Base-by-base conservation (phyloP, 305 asterid genomes). In the Fraxinus floribunda region DNA sequence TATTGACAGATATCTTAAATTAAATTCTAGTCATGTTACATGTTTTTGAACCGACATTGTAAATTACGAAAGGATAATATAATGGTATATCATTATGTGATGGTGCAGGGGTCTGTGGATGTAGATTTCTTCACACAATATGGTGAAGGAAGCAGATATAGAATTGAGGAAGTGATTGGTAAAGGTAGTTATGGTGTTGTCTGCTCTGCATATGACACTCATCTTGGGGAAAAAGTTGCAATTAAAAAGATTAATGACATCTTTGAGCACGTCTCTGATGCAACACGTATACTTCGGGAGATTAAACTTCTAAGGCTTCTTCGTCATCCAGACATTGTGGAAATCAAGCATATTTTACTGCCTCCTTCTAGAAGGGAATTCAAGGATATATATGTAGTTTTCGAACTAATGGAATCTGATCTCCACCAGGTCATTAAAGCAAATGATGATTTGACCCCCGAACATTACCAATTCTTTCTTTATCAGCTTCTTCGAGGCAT, bases 101-200 rank as follows among this genome's bases (percentile, higher is more conserved):
- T 82, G 20, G 55, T 85, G 89, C 97, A 95, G 98, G 90, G 87
- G 77, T 88, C 93, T 74, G 89, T 82, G 41, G 97, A 93, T 76
- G 90, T 95, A 82, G 98, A 92, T 86, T 95, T 95, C 91, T 95
- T 46, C 57, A 46, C 57, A 46, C 57, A 46, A 46, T 46, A 46
- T 46, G 57, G 57, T 46, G 57, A 46, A 46, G 57, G 57, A 46
- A 46, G 57, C 57, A 46, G 57, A 46, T 46, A 46, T 46, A 46
- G 57, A 46, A 46, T 46, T 0, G 57, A 46, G n/a, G 57, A 46
- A 46, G 57, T 46, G 57, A 46, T 46, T 46, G 57, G 57, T 46
- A 46, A 46, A 46, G 57, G 57, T 46, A 46, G 57, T 13, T 46
- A 46, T 46, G 57, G 57, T 46, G 57, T 46, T 11, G 57, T 46